Percentiles rank a stretch among this genome's conserved stretches.
Evolutionary conservation across 495 filamentous ascomycete species (phyloP).

Genomic region (Corynascus novoguineensis): DNA sequence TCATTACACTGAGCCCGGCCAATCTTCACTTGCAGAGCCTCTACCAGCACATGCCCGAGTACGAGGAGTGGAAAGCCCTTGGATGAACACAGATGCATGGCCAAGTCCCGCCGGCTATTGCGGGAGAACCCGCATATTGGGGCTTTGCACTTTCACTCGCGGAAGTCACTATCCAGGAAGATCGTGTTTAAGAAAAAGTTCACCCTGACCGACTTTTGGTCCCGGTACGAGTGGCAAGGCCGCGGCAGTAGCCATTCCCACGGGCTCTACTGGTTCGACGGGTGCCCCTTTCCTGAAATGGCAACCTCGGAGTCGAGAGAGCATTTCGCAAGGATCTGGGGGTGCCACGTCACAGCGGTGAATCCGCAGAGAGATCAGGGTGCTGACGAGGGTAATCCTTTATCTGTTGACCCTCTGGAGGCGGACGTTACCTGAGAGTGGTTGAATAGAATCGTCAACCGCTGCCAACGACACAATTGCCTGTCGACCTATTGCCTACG

Average conservation of each 20-base stretch:
- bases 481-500: neutral
- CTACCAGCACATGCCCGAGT: too few relatives aligned
- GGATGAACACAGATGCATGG: too few relatives aligned
- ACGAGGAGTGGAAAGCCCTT: too few relatives aligned
- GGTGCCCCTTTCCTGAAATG: constrained; percentile 1
- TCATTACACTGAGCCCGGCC: too few relatives aligned
- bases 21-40: too few relatives aligned
- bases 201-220: too few relatives aligned
- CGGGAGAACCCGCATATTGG: too few relatives aligned
- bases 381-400: constrained; percentile 3
- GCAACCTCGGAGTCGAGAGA: constrained; percentile 1
- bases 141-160: too few relatives aligned
- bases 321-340: constrained; percentile 9
- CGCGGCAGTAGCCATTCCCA: constrained; percentile 3
- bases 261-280: neutral
- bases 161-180: too few relatives aligned
- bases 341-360: constrained; percentile 5
- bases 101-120: too few relatives aligned
- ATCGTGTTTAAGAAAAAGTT: too few relatives aligned
- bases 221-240: constrained; percentile 3
- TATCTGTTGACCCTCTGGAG: constrained; percentile 2
- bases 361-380: constrained; percentile 3
- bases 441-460: constrained; percentile 4
- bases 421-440: neutral
- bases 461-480: neutral